A percentile compares a stretch with the other conserved stretches of the same genome.
Evolutionary conservation across 306 rosid genomes (phyloP).

Genomic region (Benincasa hispida): DNA sequence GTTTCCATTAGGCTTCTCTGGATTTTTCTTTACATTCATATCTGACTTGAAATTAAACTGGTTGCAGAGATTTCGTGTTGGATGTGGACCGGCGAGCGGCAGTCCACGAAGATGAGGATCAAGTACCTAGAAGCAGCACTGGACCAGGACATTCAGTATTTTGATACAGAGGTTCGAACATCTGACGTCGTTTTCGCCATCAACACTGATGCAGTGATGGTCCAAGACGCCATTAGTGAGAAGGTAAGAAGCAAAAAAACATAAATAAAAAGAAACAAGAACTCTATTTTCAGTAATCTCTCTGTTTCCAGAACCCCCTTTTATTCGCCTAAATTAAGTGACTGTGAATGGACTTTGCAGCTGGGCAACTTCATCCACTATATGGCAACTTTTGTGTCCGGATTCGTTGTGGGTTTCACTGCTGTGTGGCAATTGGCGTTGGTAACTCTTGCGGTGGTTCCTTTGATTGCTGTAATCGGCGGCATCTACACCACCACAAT

Average conservation of each 20-base stretch:
- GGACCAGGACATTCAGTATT: constrained; percentile 81
- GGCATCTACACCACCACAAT: constrained; percentile 71
- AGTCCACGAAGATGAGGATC: constrained; percentile 92
- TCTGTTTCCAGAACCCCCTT: not conserved
- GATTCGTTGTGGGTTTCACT: constrained; percentile 89
- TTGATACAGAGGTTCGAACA: constrained; percentile 86
- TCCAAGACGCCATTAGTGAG: constrained; percentile 97
- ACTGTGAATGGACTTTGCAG: constrained; percentile 26
- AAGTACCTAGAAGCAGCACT: constrained; percentile 83
- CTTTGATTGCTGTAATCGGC: constrained; percentile 87
- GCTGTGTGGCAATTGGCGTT: constrained; percentile 97
- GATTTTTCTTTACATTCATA: not conserved
- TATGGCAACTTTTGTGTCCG: constrained; percentile 96
- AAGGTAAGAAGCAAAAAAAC: constrained; percentile 43
- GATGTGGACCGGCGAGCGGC: constrained; percentile 99
- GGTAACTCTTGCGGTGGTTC: constrained; percentile 91
- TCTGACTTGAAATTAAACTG: constrained; percentile 5
- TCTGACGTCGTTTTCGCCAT: constrained; percentile 90
- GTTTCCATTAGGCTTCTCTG: not conserved
- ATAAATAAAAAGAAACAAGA: not conserved
- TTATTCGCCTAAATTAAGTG: not conserved
- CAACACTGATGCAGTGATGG: constrained; percentile 87
- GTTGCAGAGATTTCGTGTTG: constrained; percentile 92
- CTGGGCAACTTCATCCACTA: constrained; percentile 92
- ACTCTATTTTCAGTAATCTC: not conserved